These are phyloP conservation scores for Ophiostoma piceae DNA, from an alignment of 2,329 filamentous ascomycete species.

Conservation along the genomic window DNA sequence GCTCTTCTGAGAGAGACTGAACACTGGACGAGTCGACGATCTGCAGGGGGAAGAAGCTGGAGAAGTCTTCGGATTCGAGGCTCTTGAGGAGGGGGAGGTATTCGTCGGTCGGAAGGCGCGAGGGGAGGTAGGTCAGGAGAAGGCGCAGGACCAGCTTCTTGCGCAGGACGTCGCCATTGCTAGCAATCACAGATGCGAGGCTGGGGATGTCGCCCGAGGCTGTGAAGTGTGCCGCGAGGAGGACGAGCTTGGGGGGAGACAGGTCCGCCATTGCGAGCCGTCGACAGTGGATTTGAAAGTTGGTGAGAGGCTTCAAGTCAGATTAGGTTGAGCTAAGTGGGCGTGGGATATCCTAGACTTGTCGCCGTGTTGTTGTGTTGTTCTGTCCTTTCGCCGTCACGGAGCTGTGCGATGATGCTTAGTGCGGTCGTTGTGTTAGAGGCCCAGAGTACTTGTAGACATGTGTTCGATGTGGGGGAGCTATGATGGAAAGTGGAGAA, in stretches of 20 bases:
- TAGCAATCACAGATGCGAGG: slow-evolving; percentile 55
- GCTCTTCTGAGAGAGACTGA: slow-evolving; percentile 53
- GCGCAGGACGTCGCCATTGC: slow-evolving; percentile 53
- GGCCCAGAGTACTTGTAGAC: not conserved
- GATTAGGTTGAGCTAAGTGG: not conserved
- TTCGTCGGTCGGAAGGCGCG: slow-evolving; percentile 56
- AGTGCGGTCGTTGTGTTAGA: not conserved
- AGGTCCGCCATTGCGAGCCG: slow-evolving; percentile 37
- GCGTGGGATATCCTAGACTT: not conserved
- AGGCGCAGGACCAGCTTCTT: slow-evolving; percentile 65
- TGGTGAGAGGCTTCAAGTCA: not conserved
- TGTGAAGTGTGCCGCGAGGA: slow-evolving; percentile 67
- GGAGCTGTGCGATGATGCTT: not conserved
- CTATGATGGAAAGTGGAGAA: slow-evolving; percentile 15
- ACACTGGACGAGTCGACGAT: slow-evolving; percentile 54
- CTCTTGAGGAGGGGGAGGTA: slow-evolving; percentile 60
- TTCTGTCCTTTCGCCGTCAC: not conserved
- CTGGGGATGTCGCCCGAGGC: slow-evolving; percentile 59
- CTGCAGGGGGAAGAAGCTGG: slow-evolving; percentile 31
- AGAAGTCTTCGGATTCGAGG: slow-evolving; percentile 44
- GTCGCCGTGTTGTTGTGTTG: not conserved
- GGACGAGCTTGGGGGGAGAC: slow-evolving; percentile 62
- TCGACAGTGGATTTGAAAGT: not conserved
- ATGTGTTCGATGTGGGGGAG: slow-evolving; percentile 20
- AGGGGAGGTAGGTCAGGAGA: slow-evolving; percentile 71